Conservation (phyloP, 2,329 filamentous ascomycete species). For the Scorias spongiosa region DNA sequence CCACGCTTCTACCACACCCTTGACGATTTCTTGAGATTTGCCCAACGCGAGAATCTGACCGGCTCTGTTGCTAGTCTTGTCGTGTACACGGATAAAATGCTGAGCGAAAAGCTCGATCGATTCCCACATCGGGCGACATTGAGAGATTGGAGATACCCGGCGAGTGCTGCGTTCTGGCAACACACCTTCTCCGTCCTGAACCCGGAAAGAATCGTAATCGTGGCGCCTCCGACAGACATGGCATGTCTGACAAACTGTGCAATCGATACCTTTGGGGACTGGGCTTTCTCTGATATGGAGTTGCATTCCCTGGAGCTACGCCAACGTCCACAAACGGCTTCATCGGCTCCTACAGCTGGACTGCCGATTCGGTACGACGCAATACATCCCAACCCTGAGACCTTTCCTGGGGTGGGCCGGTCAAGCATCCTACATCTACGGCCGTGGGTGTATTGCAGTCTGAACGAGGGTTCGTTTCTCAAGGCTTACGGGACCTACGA, state of each 20-base stretch:
- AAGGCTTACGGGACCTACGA: slow-evolving; percentile 56
- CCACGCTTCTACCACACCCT: slow-evolving; percentile 10
- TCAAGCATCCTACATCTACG: slow-evolving; percentile 40
- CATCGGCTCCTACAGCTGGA: background rate
- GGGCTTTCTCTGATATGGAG: slow-evolving; percentile 20
- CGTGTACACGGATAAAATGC: slow-evolving; percentile 21
- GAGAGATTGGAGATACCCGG: slow-evolving; percentile 13
- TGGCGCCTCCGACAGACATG: slow-evolving; percentile 46
- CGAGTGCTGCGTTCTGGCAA: slow-evolving; percentile 31
- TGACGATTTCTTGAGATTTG: slow-evolving; percentile 11
- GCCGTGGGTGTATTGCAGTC: slow-evolving; percentile 48
- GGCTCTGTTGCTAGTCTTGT: slow-evolving; percentile 30
- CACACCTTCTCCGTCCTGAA: slow-evolving; percentile 39
- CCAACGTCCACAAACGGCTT: background rate
- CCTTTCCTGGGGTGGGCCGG: slow-evolving; percentile 9
- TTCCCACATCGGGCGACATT: slow-evolving; percentile 23
- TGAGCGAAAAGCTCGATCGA: slow-evolving; percentile 7
- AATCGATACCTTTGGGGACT: slow-evolving; percentile 33
- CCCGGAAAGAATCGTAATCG: slow-evolving; percentile 27
- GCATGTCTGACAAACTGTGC: slow-evolving; percentile 44
- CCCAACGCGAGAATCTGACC: slow-evolving; percentile 4
- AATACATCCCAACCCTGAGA: slow-evolving; percentile 4
- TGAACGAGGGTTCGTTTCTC: slow-evolving; percentile 66
- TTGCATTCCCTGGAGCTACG: slow-evolving; percentile 16
- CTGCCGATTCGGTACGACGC: slow-evolving; percentile 2